Percentiles rank a stretch among this genome's conserved stretches.
Evolutionary conservation across 352 stramenopile genomes (phyloP).

Genomic region (Plasmopara muralis): DNA sequence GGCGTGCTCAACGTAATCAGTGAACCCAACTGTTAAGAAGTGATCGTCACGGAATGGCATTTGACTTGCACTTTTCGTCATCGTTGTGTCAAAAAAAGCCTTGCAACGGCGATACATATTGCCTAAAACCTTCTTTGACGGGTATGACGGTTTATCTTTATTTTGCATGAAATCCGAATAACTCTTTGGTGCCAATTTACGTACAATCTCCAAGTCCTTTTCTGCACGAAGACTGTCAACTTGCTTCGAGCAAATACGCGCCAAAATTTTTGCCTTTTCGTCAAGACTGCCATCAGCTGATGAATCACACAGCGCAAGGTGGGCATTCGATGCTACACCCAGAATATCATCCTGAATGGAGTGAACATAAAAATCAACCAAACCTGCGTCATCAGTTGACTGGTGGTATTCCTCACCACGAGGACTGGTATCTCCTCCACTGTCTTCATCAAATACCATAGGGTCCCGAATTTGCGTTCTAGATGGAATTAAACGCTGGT

Average conservation of each 20-base stretch:
- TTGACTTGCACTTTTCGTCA: constrained; percentile 24
- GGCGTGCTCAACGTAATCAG: constrained; percentile 33
- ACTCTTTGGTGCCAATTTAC: constrained; percentile 34
- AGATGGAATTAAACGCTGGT: constrained; percentile 54
- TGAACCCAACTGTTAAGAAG: constrained; percentile 49
- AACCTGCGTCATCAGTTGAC: constrained; percentile 31
- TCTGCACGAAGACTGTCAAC: constrained; percentile 60
- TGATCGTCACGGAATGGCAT: constrained; percentile 43
- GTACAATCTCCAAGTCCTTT: constrained; percentile 49
- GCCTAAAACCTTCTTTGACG: constrained; percentile 63
- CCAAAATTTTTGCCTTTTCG: constrained; percentile 40
- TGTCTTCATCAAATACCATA: constrained; percentile 40
- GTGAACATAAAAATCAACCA: constrained; percentile 71
- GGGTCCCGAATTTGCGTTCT: constrained; percentile 33
- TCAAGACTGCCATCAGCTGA: constrained; percentile 41
- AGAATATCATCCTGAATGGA: constrained; percentile 70
- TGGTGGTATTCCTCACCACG: constrained; percentile 21
- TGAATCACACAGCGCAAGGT: constrained; percentile 59
- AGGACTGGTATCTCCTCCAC: constrained; percentile 11
- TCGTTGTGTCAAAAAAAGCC: constrained; percentile 40
- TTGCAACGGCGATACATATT: constrained; percentile 68
- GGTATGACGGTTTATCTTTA: constrained; percentile 50
- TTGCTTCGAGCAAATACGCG: constrained; percentile 62
- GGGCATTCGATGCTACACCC: constrained; percentile 69
- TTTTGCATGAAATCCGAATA: constrained; percentile 85